These are phyloP conservation scores for Lipomyces yamanashiensis DNA, from an alignment of 805 yeast species.

Conservation along the genomic window DNA sequence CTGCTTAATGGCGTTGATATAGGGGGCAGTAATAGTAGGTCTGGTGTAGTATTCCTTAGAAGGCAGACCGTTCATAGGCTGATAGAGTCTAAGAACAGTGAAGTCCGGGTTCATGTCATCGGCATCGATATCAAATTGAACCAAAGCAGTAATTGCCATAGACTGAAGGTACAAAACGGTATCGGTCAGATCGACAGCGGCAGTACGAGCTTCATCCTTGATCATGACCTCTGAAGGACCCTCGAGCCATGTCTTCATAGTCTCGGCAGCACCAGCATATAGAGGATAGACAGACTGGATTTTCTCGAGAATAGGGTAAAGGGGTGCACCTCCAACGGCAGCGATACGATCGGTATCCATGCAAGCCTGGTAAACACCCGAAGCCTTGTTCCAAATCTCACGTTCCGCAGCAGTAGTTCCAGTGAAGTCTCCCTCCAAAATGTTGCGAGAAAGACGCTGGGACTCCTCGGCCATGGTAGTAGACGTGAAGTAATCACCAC, in stretches of 20 bases:
- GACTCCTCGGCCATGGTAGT: conserved; percentile 33
- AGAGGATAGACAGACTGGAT: conserved; percentile 28
- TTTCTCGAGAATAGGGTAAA: conserved; percentile 28
- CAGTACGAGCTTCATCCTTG: conserved; percentile 13
- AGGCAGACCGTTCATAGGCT: conserved; percentile 36
- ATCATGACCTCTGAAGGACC: conserved; percentile 10
- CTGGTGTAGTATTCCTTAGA: conserved; percentile 33
- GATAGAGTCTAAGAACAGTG: conserved; percentile 25
- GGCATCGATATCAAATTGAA: conserved; percentile 34
- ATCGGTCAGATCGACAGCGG: conserved; percentile 34
- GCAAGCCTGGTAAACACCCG: conserved; percentile 36
- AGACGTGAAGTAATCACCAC: conserved; percentile 32
- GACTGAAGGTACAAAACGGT: conserved; percentile 27
- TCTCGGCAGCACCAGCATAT: conserved; percentile 7
- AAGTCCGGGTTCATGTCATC: conserved; percentile 36
- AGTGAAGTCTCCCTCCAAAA: conserved; percentile 30
- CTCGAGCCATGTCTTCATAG: conserved; percentile 28
- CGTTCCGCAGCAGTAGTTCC: conserved; percentile 29
- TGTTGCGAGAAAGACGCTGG: conserved; percentile 29
- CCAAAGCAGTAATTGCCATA: conserved; percentile 30
- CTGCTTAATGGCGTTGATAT: conserved; percentile 26
- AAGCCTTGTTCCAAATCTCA: conserved; percentile 33
- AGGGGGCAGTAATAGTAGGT: conserved; percentile 18
- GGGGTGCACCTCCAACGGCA: conserved; percentile 29
- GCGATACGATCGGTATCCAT: conserved; percentile 33